Percentiles rank a stretch among this genome's conserved stretches.
Evolutionary conservation across 495 filamentous ascomycete genomes (phyloP).

Genomic region (Lasiosphaeria ovina): DNA sequence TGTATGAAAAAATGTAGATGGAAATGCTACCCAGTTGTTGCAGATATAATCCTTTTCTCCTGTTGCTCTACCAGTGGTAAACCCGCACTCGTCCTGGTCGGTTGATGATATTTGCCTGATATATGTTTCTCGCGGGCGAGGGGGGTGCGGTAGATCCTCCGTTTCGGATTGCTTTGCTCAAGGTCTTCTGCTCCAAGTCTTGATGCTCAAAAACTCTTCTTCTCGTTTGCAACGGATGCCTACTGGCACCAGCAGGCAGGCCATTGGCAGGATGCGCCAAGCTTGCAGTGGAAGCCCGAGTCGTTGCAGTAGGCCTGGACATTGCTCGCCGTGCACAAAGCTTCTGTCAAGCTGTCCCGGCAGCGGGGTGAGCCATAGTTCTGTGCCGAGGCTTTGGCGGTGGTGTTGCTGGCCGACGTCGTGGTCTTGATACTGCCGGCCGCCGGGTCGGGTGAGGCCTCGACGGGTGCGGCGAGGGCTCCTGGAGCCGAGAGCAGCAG

Average conservation of each 20-base stretch:
- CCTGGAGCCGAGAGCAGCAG: conserved; percentile 2
- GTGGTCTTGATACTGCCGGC: background rate
- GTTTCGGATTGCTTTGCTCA: too few species aligned
- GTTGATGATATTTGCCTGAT: too few species aligned
- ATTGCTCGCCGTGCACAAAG: conserved; percentile 21
- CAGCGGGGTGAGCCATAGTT: conserved; percentile 20
- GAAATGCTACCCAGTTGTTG: too few species aligned
- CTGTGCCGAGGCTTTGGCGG: background rate
- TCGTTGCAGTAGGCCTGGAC: conserved; percentile 21
- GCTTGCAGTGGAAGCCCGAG: conserved; percentile 21
- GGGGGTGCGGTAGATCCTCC: too few species aligned
- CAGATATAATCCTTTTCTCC: too few species aligned
- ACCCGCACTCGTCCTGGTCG: too few species aligned
- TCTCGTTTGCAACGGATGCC: background rate
- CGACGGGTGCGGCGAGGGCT: conserved; percentile 3
- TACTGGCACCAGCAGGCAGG: conserved; percentile 14
- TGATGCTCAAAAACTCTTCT: too few species aligned
- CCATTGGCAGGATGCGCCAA: conserved; percentile 19
- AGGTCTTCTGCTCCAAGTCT: too few species aligned
- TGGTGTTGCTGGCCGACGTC: background rate
- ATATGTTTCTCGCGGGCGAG: too few species aligned
- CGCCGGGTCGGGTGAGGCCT: background rate
- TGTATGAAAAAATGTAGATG: too few species aligned
- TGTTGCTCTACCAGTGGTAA: too few species aligned
- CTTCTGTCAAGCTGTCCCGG: conserved; percentile 11